Evolutionary conservation across 108 stramenopile genomes (phyloP).

Genomic region (Craspedostauros australis): DNA sequence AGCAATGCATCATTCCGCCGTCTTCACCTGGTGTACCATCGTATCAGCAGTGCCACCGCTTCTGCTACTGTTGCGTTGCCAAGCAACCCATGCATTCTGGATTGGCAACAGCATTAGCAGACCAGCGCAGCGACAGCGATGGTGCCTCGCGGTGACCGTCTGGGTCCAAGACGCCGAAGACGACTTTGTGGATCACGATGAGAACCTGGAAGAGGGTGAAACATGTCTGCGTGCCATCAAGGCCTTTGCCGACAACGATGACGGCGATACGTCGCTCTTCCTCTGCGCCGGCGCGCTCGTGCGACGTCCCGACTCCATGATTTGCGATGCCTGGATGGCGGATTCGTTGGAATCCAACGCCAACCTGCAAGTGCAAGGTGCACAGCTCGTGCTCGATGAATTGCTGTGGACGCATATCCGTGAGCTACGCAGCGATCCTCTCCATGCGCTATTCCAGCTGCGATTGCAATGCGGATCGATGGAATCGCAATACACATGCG

Average conservation of each 20-base stretch:
- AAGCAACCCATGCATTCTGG: no score
- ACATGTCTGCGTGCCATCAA: conserved; percentile 26
- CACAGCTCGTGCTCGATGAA: conserved; percentile 19
- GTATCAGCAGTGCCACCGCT: no score
- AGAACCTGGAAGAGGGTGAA: conserved; percentile 35
- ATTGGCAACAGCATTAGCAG: no score
- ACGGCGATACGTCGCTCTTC: conserved; percentile 4
- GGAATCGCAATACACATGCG: conserved; percentile 7
- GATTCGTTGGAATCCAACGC: conserved; percentile 29
- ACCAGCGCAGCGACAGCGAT: no score
- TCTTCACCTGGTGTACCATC: no score
- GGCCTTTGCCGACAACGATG: conserved; percentile 16
- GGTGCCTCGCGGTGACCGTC: no score
- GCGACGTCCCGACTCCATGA: conserved; percentile 2
- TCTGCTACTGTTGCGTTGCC: no score
- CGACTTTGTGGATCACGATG: conserved; percentile 33
- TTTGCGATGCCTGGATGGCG: conserved; percentile 38
- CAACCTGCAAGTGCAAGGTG: conserved; percentile 30
- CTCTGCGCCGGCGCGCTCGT: conserved; percentile 33
- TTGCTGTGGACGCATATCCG: conserved; percentile 20
- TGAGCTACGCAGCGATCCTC: not conserved
- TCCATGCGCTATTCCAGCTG: not conserved
- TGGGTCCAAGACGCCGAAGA: conserved; percentile 37
- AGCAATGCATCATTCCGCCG: no score
- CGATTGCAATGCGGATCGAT: not conserved